Evolutionary conservation across 768 basidiomycete genomes (phyloP).

Genomic region (Pleurotus citrinopileatus): DNA sequence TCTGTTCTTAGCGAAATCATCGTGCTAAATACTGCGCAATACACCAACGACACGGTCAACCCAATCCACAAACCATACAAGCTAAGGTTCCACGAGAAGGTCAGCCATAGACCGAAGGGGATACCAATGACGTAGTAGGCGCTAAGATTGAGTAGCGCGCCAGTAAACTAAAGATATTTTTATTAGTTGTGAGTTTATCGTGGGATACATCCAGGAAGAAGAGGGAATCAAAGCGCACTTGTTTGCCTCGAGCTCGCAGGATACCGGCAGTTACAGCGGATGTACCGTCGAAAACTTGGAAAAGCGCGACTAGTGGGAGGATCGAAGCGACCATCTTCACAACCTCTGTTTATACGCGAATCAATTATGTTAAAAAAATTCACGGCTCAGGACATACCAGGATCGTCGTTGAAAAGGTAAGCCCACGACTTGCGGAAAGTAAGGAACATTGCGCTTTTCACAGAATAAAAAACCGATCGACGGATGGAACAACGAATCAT

Average conservation of each 20-base stretch:
- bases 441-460: constrained; percentile 48
- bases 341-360: no score
- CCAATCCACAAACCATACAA: constrained; percentile 86
- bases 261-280: constrained; percentile 70
- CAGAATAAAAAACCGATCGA: constrained; percentile 2
- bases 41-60: constrained; percentile 63
- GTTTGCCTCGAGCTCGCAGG: constrained; percentile 80
- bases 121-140: constrained; percentile 84
- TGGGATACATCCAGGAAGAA: neutral
- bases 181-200: constrained; percentile 8
- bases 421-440: constrained; percentile 67
- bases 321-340: constrained; percentile 63
- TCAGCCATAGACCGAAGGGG: constrained; percentile 76
- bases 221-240: constrained; percentile 32
- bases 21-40: constrained; percentile 52
- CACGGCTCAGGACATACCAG: constrained; percentile 44
- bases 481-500: constrained; percentile 10
- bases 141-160: constrained; percentile 77
- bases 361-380: no score
- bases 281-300: constrained; percentile 85
- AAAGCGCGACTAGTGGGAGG: constrained; percentile 72
- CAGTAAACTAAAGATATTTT: constrained; percentile 45
- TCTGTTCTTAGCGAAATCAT: constrained; percentile 55
- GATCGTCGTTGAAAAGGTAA: constrained; percentile 70
- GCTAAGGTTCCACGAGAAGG: constrained; percentile 55